Base-by-base conservation (phyloP, 2,329 filamentous ascomycete species). In the Xylariaceae sp. region DNA sequence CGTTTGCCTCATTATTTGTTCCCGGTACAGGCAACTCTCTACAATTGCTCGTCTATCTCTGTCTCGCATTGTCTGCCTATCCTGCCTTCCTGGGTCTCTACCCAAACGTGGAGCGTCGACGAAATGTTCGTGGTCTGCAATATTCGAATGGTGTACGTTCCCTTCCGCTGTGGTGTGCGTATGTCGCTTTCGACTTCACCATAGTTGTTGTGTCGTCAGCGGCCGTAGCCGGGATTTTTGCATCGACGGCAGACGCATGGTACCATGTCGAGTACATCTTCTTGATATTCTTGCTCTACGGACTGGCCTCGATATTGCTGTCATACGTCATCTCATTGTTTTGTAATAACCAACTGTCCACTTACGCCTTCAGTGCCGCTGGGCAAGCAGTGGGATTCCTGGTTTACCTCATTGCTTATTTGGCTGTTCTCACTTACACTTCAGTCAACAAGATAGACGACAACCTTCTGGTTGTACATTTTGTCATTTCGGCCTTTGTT, bases 121-220 rank as follows among this genome's bases (percentile, higher is more conserved):
- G 83, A 44, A 87, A 90, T 56, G 89, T 96, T 19, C 82, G 91
- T 45, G 87, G 87, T 14, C 74, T 96, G 30, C 86, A 96, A 67
- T 96, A 95, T 69, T 95, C 89, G 47, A 96, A 96, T 62, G 91
- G 91, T 42, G 90, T 96, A 27, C 78, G 88, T 11, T 85, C 88
- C 0, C 74, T 88, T 9, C 89, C 90, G 1, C 74, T 96, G 1
- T 96, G 92, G 91, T 69, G 89, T 5, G 89, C 91, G 1, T 95
- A 96, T 63, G 75, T 87, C 1, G 62, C 75, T 0, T 95, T 96
- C 62, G 91, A 96, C 69, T 90, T 91, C 56, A 65, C 80, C 39
- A 83, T 95, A 48, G 84, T 90, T 1, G 64, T 95, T 12, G 60
- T 81, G 3, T 80, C 83, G 22, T 83, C 85, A 17, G 82, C 83